Evolutionary conservation across 495 filamentous ascomycete species (phyloP), one percentile per base, ranked within the genome.

Genomic region (Penicillium antarcticum): DNA sequence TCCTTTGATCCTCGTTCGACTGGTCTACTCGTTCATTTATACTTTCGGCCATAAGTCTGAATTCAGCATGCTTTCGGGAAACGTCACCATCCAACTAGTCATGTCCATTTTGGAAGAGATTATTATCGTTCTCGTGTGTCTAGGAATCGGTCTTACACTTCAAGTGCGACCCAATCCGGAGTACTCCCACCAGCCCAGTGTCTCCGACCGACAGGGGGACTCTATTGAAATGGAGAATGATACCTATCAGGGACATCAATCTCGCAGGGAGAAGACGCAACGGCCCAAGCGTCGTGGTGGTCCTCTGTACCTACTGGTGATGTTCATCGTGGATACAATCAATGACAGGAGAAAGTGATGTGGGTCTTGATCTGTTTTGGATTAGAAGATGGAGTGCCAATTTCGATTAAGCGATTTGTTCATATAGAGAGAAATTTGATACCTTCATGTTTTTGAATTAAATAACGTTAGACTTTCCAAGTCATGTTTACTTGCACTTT

Each of bases 1-100:
- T 0, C 67, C 70, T 6, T 58, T 73, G 40, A 47, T 73, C 16
- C 51, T 69, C 19, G 52, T 72, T 16, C 57, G 70, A 35, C 45
- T 73, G 5, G 36, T 71, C 31, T 73, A 73, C 49, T 57, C 58
- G 4, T 33, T 51, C 23, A 18, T 71, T n/a, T 51, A 31, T 18
- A 55, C 52, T 31, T 72, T 66, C 51, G 49, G 51, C 5, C 33
- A 55, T 14, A 48, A 47, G 12, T 26, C 48, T 1, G 18, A 26
- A 1, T 44, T 48, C 52, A 49, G 48, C 24, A 16, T 42, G 29
- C 8, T 58, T 1, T 24, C 47, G 3, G 51, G 52, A 17, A 49
- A 43, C 51, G 24, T 44, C 38, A 50, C 52, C 4, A 50, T 54
- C 4, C 40, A 50, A 21, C 19, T 54, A 16, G 45, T 51, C 19